Evolutionary conservation across 1,139 yeast genomes (phyloP).

Genomic region (Neolecta irregularis): DNA sequence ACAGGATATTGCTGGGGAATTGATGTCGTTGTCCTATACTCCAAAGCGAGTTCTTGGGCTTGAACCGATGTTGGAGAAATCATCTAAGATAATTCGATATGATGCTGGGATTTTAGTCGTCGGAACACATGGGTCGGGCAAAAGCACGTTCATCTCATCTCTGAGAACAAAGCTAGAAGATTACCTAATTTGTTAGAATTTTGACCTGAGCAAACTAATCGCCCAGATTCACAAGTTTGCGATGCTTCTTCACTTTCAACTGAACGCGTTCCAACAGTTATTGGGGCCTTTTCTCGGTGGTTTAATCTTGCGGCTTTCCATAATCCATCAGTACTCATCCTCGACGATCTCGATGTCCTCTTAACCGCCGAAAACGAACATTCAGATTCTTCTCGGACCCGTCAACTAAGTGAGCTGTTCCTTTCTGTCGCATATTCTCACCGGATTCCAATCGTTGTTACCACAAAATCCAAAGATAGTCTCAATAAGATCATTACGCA

Average conservation of each 20-base stretch:
- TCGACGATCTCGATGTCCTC: slow-evolving; percentile 71
- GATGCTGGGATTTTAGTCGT: slow-evolving; percentile 45
- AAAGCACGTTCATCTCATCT: too few species aligned
- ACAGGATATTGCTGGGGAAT: slow-evolving; percentile 1
- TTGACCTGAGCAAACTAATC: slow-evolving; percentile 36
- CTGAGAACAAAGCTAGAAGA: too few species aligned
- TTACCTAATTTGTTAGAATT: too few species aligned
- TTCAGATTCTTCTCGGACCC: slow-evolving; percentile 44
- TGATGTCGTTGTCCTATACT: slow-evolving; percentile 1
- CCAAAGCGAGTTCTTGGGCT: slow-evolving; percentile 39
- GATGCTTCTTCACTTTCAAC: slow-evolving; percentile 39
- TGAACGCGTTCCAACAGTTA: slow-evolving; percentile 40
- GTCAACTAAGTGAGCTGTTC: slow-evolving; percentile 40
- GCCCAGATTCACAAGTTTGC: slow-evolving; percentile 4
- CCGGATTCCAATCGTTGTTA: slow-evolving; percentile 38
- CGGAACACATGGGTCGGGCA: slow-evolving; percentile 74
- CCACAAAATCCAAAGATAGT: slow-evolving; percentile 50
- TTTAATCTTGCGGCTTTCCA: slow-evolving; percentile 59
- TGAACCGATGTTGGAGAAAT: slow-evolving; percentile 32
- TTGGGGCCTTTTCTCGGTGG: too few species aligned
- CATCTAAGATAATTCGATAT: slow-evolving; percentile 32
- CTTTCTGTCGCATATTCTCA: too few species aligned
- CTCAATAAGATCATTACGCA: slow-evolving; percentile 47
- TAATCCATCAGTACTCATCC: slow-evolving; percentile 54
- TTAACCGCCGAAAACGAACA: slow-evolving; percentile 54